Conservation (phyloP, 2,329 filamentous ascomycete species). For the Chlorencoelia australis region DNA sequence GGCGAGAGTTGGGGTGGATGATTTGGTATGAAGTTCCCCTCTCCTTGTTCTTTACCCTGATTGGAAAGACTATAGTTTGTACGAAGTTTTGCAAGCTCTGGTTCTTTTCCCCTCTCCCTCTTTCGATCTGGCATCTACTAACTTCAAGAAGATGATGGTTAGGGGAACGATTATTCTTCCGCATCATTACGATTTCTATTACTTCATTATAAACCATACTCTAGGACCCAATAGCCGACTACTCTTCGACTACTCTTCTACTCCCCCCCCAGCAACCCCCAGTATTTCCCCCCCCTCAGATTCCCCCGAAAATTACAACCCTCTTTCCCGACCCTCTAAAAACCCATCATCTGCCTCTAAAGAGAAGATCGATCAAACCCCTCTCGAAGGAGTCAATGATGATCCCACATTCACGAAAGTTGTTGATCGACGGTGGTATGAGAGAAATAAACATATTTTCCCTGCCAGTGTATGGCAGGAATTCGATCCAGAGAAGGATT, state of each 20-base stretch:
- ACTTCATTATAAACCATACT: slow-evolving; percentile 86
- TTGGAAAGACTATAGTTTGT: too few relatives aligned
- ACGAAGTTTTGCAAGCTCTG: too few relatives aligned
- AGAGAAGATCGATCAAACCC: slow-evolving; percentile 33
- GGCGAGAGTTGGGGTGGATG: slow-evolving; percentile 89
- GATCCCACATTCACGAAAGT: slow-evolving; percentile 83
- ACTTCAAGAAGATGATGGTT: too few relatives aligned
- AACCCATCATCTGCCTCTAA: slow-evolving; percentile 10
- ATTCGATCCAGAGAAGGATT: slow-evolving; percentile 84
- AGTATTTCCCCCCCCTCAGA: slow-evolving; percentile 6
- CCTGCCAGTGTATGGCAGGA: slow-evolving; percentile 93
- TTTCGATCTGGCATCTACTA: too few relatives aligned
- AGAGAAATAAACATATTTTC: slow-evolving; percentile 96
- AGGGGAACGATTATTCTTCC: slow-evolving; percentile 85
- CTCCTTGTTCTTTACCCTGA: too few relatives aligned
- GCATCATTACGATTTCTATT: slow-evolving; percentile 96
- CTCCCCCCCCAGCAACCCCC: slow-evolving; percentile 30
- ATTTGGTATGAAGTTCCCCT: too few relatives aligned
- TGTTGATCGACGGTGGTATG: slow-evolving; percentile 93
- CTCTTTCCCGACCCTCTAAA: slow-evolving; percentile 29
- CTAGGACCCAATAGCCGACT: slow-evolving; percentile 59
- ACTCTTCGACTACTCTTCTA: slow-evolving; percentile 65
- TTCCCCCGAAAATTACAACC: slow-evolving; percentile 27
- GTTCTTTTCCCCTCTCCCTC: too few relatives aligned
- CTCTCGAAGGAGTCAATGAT: slow-evolving; percentile 63